These are phyloP conservation scores for Penicillium fuscoglaucum DNA, from an alignment of 2,329 filamentous ascomycete genomes.

Conservation along the genomic window DNA sequence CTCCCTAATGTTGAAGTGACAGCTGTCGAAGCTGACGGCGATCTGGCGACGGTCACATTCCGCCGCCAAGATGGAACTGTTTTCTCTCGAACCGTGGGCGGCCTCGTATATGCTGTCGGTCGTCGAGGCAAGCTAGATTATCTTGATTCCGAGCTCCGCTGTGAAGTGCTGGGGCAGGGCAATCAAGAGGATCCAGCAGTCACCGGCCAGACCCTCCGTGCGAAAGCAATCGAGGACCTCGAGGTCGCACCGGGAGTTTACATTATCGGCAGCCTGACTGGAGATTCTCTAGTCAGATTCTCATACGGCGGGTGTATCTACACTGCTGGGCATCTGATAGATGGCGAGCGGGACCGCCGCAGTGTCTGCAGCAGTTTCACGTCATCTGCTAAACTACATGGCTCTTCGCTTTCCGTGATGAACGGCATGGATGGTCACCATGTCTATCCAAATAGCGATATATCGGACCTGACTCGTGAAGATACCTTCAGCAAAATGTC, in stretches of 20 bases:
- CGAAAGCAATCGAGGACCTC: slow-evolving; percentile 53
- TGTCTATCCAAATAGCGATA: slow-evolving; percentile 13
- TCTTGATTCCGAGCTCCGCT: slow-evolving; percentile 48
- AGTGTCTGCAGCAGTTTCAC: slow-evolving; percentile 22
- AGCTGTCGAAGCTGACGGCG: slow-evolving; percentile 35
- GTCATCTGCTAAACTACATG: slow-evolving; percentile 21
- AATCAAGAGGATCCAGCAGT: slow-evolving; percentile 38
- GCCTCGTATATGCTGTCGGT: slow-evolving; percentile 58
- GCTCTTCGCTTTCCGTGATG: slow-evolving; percentile 35
- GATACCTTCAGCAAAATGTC: slow-evolving; percentile 23
- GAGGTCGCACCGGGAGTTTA: slow-evolving; percentile 57
- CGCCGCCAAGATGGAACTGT: slow-evolving; percentile 44
- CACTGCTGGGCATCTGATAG: slow-evolving; percentile 54
- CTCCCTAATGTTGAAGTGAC: slow-evolving; percentile 55
- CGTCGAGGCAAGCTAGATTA: slow-evolving; percentile 57
- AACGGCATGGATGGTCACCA: slow-evolving; percentile 43
- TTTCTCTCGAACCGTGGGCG: slow-evolving; percentile 49
- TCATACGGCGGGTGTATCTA: slow-evolving; percentile 61
- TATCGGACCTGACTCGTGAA: slow-evolving; percentile 14
- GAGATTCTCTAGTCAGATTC: slow-evolving; percentile 61
- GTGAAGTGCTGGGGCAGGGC: slow-evolving; percentile 47
- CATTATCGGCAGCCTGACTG: slow-evolving; percentile 59
- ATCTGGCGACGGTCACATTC: slow-evolving; percentile 45
- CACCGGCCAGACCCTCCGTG: slow-evolving; percentile 55
- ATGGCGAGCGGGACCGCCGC: slow-evolving; percentile 18